phyloP scores from a whole-genome alignment of 2,329 filamentous ascomycete genomes.

The Fusarium lyarnte region DNA sequence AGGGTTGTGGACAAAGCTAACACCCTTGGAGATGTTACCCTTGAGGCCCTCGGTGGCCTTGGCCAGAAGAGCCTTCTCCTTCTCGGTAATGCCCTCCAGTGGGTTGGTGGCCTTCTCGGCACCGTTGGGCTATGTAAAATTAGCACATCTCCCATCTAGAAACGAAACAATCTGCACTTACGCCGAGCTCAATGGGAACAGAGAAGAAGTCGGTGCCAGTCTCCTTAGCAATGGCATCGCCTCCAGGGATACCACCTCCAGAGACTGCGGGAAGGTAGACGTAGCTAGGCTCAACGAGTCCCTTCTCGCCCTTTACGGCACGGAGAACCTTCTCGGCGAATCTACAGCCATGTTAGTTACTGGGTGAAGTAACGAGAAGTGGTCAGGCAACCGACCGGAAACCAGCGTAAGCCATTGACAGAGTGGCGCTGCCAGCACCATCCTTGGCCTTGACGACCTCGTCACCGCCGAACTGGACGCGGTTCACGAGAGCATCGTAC shows the following conservation, averaged over 20 bases:
- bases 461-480: constrained; percentile 97
- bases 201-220: constrained; percentile 95
- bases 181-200: constrained; percentile 92
- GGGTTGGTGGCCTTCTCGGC: constrained; percentile 87
- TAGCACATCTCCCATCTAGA: constrained; percentile 41
- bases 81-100: constrained; percentile 78
- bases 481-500: constrained; percentile 89
- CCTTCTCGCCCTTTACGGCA: constrained; percentile 88
- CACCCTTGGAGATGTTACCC: constrained; percentile 93
- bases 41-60: constrained; percentile 81
- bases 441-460: constrained; percentile 97
- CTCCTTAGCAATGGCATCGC: constrained; percentile 84
- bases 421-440: constrained; percentile 86
- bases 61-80: constrained; percentile 89
- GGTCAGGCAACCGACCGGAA: constrained; percentile 70
- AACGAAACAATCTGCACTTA: constrained; percentile 60
- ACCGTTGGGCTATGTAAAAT: constrained; percentile 73
- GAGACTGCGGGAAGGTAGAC: constrained; percentile 92
- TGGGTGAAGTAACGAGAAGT: background rate
- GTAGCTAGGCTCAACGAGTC: constrained; percentile 93
- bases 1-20: constrained; percentile 87
- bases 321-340: constrained; percentile 96
- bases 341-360: constrained; percentile 54
- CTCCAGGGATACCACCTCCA: constrained; percentile 88
- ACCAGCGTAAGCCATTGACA: constrained; percentile 96